A percentile compares a stretch with the other conserved stretches of the same genome.
Evolutionary conservation across 2,329 filamentous ascomycete genomes (phyloP).

Genomic region (Ambrosiella beaveri): DNA sequence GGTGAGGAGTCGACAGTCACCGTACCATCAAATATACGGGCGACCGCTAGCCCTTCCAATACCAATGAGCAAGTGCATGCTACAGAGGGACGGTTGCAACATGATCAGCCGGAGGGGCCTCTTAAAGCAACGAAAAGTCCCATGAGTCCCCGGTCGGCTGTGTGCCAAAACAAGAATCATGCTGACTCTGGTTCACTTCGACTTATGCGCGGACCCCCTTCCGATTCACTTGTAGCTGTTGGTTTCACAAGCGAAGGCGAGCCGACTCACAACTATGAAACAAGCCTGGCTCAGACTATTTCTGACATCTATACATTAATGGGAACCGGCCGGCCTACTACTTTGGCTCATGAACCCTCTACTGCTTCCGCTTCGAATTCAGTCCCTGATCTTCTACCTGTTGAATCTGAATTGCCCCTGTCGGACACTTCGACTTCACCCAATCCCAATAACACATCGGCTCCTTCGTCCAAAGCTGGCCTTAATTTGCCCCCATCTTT

Average conservation of each 20-base stretch:
- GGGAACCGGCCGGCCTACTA: neutral
- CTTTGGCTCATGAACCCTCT: neutral
- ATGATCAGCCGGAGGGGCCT: constrained; percentile 11
- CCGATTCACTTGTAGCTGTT: neutral
- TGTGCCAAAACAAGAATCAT: constrained; percentile 7
- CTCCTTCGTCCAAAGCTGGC: neutral
- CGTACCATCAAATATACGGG: neutral
- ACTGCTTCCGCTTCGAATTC: constrained; percentile 1
- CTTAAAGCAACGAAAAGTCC: neutral
- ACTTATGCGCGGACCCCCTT: constrained; percentile 6
- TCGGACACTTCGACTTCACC: neutral
- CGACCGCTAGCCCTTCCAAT: neutral
- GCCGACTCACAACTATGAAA: neutral
- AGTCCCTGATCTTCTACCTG: constrained; percentile 2
- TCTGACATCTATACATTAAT: neutral
- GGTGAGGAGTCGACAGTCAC: neutral
- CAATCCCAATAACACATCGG: neutral
- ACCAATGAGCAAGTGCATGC: neutral
- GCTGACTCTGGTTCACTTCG: neutral
- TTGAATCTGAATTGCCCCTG: neutral
- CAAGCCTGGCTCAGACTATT: neutral
- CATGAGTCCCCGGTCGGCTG: neutral
- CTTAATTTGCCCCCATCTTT: neutral
- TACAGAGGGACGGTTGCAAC: constrained; percentile 7
- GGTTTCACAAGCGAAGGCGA: neutral